Evolutionary conservation across 805 yeast species (phyloP), one percentile per base, ranked within the genome.

Genomic region (Grigorovia transvaalensis): DNA sequence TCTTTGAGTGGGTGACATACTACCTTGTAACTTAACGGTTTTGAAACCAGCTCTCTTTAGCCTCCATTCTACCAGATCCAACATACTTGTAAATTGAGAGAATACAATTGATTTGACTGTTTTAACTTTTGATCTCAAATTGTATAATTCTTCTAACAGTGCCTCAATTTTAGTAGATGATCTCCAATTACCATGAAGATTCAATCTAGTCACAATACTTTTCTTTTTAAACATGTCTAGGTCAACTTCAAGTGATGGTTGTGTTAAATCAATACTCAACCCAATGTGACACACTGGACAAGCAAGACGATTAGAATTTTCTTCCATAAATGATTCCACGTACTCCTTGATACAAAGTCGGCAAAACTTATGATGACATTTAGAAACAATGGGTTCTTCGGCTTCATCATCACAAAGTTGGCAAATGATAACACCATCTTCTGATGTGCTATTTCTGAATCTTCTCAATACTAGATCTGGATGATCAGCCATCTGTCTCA

Each of bases 281-380:
- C 93, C 90, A 57, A 93, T 88, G 62, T 90, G 99, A 63, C 99
- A 93, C 5, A 93, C 96, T 0, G 99, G 99, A 62, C 99, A 93
- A 54, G 87, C 82, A 45, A 90, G 71, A 45, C 78, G 77, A 4
- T 65, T 72, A 9, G 67, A 69, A 17, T 71, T 75, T 4, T 93
- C 95, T 44, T 77, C 78, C 58, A 68, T 57, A 61, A 74, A 87
- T 50, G 93, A 81, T 56, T 90, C 96, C 47, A 85, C 80, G 62
- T 93, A 93, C 67, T 95, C 99, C 53, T 78, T 81, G 52, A 93
- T 80, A 66, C 99, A 93, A 74, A 93, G 74, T 30, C 99, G 78
- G 65, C 99, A 93, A 64, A 93, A 93, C 55, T 79, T 79, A 65
- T 93, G 99, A 59, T 86, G 96, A 67, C 99, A 93, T 64, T 85